These are phyloP conservation scores for Cucumis melo DNA, from an alignment of 306 rosid genomes.

Conservation along the genomic window DNA sequence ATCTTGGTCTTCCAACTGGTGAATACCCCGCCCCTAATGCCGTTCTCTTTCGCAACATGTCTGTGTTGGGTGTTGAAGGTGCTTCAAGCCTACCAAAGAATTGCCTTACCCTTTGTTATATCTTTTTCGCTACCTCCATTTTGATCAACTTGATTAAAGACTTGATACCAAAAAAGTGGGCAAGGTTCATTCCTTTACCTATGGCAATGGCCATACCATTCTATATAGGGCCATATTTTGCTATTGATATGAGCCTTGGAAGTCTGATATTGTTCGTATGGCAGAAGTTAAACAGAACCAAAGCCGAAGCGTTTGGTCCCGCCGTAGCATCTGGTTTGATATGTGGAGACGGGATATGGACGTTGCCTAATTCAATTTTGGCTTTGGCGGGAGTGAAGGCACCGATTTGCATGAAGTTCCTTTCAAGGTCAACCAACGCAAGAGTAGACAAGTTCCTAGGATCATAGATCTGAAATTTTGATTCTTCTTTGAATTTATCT, in stretches of 20 bases:
- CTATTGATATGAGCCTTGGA: conserved; percentile 34
- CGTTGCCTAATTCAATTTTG: conserved; percentile 30
- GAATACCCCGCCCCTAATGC: conserved; percentile 30
- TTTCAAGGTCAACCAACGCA: conserved; percentile 15
- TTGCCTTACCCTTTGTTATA: conserved; percentile 25
- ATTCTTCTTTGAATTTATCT: not conserved
- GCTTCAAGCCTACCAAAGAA: conserved; percentile 18
- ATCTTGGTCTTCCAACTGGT: conserved; percentile 14
- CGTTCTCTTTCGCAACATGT: conserved; percentile 31
- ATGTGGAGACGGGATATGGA: conserved; percentile 39
- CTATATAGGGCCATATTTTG: conserved; percentile 30
- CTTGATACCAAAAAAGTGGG: conserved; percentile 15
- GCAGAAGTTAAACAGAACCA: conserved; percentile 20
- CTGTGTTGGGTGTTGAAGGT: conserved; percentile 29
- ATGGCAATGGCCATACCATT: conserved; percentile 47
- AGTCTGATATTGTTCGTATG: conserved; percentile 28
- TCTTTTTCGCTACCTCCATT: conserved; percentile 23
- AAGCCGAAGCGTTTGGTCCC: conserved; percentile 28
- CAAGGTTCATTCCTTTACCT: conserved; percentile 27
- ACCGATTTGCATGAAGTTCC: conserved; percentile 41
- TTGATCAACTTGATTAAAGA: conserved; percentile 23
- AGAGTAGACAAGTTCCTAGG: conserved; percentile 17
- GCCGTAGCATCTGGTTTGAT: conserved; percentile 41
- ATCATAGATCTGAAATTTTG: not conserved
- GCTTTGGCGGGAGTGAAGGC: conserved; percentile 28